phyloP scores from a whole-genome alignment of 495 filamentous ascomycete genomes.

The Hyphodiscus hymeniophilus region DNA sequence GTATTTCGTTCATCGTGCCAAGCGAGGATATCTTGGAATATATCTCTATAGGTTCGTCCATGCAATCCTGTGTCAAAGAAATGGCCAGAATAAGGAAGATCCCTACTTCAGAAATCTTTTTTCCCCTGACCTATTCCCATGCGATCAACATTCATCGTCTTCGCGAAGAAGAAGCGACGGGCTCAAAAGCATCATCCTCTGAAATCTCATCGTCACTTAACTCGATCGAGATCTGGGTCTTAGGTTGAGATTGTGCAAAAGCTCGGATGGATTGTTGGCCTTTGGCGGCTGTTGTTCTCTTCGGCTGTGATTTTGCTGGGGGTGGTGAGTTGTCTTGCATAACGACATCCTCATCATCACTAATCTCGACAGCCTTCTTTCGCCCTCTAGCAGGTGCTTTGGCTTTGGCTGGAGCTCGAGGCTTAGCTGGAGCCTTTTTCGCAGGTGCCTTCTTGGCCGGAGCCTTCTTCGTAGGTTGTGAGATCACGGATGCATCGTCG shows the following conservation, averaged over 20 bases:
- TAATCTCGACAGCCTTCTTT: conserved; percentile 25
- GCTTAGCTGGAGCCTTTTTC: conserved; percentile 35
- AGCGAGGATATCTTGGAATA: too few relatives aligned
- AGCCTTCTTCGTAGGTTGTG: conserved; percentile 33
- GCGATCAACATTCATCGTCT: conserved; percentile 1
- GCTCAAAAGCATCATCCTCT: conserved; percentile 43
- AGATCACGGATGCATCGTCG: conserved; percentile 28
- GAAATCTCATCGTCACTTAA: conserved; percentile 72
- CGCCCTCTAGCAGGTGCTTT: conserved; percentile 27
- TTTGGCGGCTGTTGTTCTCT: conserved; percentile 31
- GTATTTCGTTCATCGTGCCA: too few relatives aligned
- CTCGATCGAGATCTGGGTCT: conserved; percentile 35
- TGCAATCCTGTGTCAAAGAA: too few relatives aligned
- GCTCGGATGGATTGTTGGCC: conserved; percentile 61
- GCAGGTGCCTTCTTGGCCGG: conserved; percentile 37
- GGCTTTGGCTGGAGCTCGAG: conserved; percentile 40
- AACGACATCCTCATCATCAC: conserved; percentile 39
- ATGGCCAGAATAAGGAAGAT: too few relatives aligned
- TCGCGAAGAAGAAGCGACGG: conserved; percentile 7
- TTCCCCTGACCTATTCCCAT: background rate
- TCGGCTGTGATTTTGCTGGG: conserved; percentile 34
- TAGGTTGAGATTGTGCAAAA: conserved; percentile 52
- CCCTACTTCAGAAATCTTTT: background rate
- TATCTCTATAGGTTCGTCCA: too few relatives aligned
- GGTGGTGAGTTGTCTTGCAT: conserved; percentile 30